Percentiles rank a stretch among this genome's conserved stretches.
phyloP scores from a whole-genome alignment of 78 protist genomes.

The Speleostelium caveatum region DNA sequence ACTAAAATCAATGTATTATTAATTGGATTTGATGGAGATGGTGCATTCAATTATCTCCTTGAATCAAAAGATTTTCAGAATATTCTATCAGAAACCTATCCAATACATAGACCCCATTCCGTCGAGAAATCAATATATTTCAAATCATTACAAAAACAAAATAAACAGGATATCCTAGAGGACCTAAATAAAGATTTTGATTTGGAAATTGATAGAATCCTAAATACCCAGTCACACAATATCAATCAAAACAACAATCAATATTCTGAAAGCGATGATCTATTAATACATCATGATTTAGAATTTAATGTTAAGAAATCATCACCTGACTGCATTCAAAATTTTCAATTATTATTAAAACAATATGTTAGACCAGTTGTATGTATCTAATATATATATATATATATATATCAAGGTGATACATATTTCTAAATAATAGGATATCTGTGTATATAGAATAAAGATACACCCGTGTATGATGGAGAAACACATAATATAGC shows the following conservation, averaged over 20 bases:
- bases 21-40: constrained; percentile 58
- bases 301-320: not conserved
- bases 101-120: constrained; percentile 42
- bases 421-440: no score
- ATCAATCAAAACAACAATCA: not conserved
- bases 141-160: not conserved
- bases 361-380: no score
- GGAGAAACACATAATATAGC: constrained; percentile 32
- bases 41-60: constrained; percentile 44
- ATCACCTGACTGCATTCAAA: no score
- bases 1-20: constrained; percentile 30
- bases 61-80: constrained; percentile 1
- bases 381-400: no score
- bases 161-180: not conserved
- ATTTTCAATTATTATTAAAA: no score
- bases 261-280: not conserved
- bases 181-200: no score
- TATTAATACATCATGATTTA: not conserved
- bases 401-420: no score
- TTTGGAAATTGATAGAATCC: no score
- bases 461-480: no score
- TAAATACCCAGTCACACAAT: no score
- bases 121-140: constrained; percentile 37
- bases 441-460: no score
- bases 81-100: constrained; percentile 30